Evolutionary conservation across 371 early-diverging fungal species (phyloP).

Genomic region (Actinomucor elegans): DNA sequence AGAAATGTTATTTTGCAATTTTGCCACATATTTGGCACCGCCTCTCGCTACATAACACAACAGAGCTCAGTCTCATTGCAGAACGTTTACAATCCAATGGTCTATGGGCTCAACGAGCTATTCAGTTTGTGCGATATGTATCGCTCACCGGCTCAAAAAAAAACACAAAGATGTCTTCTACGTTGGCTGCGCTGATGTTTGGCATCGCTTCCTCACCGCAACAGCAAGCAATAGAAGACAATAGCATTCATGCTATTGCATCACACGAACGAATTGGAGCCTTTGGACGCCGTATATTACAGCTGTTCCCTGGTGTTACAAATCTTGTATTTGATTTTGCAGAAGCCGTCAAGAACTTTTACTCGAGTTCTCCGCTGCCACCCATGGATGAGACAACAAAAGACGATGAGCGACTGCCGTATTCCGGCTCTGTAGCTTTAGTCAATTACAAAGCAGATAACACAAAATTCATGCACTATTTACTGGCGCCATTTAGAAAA

Average conservation of each 20-base stretch:
- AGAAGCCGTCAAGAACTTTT: constrained; percentile 8
- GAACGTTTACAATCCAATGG: constrained; percentile 10
- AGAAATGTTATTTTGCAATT: constrained; percentile 20
- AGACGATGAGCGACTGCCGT: neutral
- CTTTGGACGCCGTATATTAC: constrained; percentile 8
- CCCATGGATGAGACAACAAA: neutral
- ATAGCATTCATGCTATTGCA: neutral
- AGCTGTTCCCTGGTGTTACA: constrained; percentile 18
- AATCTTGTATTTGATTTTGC: constrained; percentile 12
- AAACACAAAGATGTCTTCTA: neutral
- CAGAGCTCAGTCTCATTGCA: constrained; percentile 8
- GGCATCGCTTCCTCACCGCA: constrained; percentile 11
- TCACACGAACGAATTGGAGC: constrained; percentile 1
- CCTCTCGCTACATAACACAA: constrained; percentile 7
- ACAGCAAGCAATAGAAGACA: constrained; percentile 2
- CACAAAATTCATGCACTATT: constrained; percentile 3
- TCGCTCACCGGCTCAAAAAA: constrained; percentile 1
- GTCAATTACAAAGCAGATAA: constrained; percentile 22
- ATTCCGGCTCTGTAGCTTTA: constrained; percentile 16
- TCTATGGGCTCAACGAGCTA: constrained; percentile 19
- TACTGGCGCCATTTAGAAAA: constrained; percentile 19
- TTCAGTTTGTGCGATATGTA: constrained; percentile 16
- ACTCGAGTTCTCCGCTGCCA: neutral
- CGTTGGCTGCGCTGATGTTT: constrained; percentile 14
- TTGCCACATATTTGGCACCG: constrained; percentile 26